Conservation (phyloP, 371 early-diverging fungal species). For the Capniomyces stellatus region DNA sequence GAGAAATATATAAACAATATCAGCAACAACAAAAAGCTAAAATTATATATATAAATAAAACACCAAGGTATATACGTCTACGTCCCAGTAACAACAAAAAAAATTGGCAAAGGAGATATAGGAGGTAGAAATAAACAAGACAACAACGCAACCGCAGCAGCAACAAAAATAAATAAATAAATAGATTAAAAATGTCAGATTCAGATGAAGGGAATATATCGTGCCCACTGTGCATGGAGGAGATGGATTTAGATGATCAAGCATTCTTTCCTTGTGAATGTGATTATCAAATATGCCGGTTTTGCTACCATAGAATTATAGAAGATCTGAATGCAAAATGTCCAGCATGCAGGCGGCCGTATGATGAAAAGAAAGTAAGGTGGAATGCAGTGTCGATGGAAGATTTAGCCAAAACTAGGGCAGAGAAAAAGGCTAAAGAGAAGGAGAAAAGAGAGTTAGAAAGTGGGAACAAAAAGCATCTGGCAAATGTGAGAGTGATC, state of each 20-base stretch:
- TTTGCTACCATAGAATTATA: slow-evolving; percentile 94
- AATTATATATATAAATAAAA: too few relatives aligned
- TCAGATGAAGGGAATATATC: slow-evolving; percentile 67
- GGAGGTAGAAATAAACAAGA: not conserved
- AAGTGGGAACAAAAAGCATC: slow-evolving; percentile 62
- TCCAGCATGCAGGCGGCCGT: slow-evolving; percentile 77
- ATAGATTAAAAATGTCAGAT: not conserved
- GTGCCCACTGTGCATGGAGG: slow-evolving; percentile 96
- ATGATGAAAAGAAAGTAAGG: slow-evolving; percentile 72
- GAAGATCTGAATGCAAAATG: slow-evolving; percentile 80
- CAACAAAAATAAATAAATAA: not conserved
- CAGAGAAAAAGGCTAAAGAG: slow-evolving; percentile 74
- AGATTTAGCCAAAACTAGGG: slow-evolving; percentile 45
- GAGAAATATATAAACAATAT: too few relatives aligned
- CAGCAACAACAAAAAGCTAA: too few relatives aligned
- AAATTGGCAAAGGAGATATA: not conserved
- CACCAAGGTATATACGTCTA: too few relatives aligned
- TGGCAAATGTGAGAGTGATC: slow-evolving; percentile 80
- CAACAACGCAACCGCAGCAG: not conserved
- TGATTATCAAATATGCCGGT: slow-evolving; percentile 98
- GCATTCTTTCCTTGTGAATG: slow-evolving; percentile 93
- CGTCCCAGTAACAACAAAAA: not conserved
- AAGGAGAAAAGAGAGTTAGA: slow-evolving; percentile 75
- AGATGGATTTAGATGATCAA: slow-evolving; percentile 83
- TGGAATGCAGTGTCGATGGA: slow-evolving; percentile 76